A percentile compares a stretch with the other conserved stretches of the same genome.
phyloP scores from a whole-genome alignment of 2,329 filamentous ascomycete species.

The Calonectria fujianensis region DNA sequence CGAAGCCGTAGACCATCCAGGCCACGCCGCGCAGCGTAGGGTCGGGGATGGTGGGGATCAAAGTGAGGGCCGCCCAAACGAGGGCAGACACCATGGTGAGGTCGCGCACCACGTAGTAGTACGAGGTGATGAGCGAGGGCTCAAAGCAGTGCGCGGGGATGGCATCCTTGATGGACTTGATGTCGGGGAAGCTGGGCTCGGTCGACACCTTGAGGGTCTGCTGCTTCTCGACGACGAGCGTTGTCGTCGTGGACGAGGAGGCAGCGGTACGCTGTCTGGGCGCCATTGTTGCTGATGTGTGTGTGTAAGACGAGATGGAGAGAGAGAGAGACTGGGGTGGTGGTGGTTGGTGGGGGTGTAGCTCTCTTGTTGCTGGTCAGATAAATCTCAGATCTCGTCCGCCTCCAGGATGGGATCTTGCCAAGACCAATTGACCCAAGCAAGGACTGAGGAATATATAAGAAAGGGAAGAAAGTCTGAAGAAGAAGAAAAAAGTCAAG shows the following conservation, averaged over 20 bases:
- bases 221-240: constrained; percentile 40
- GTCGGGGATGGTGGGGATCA: constrained; percentile 71
- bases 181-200: constrained; percentile 54
- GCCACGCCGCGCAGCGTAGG: constrained; percentile 65
- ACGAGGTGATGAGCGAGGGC: constrained; percentile 70
- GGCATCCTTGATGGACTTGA: constrained; percentile 62
- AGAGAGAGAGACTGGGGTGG: constrained; percentile 1
- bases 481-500: constrained; percentile 27
- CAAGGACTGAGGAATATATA: neutral
- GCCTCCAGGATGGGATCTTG: neutral
- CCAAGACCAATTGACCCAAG: constrained; percentile 21
- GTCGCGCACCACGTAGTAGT: constrained; percentile 75
- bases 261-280: constrained; percentile 54
- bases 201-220: constrained; percentile 41
- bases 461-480: constrained; percentile 8
- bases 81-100: constrained; percentile 69
- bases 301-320: neutral
- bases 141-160: constrained; percentile 79
- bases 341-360: neutral
- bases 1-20: constrained; percentile 77
- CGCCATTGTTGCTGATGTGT: constrained; percentile 47
- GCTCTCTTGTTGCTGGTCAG: neutral
- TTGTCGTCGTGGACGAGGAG: constrained; percentile 32
- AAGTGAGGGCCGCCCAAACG: constrained; percentile 70
- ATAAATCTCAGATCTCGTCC: neutral